These are phyloP conservation scores for Fusarium burgessii DNA, from an alignment of 2,329 filamentous ascomycete genomes.

Conservation along the genomic window DNA sequence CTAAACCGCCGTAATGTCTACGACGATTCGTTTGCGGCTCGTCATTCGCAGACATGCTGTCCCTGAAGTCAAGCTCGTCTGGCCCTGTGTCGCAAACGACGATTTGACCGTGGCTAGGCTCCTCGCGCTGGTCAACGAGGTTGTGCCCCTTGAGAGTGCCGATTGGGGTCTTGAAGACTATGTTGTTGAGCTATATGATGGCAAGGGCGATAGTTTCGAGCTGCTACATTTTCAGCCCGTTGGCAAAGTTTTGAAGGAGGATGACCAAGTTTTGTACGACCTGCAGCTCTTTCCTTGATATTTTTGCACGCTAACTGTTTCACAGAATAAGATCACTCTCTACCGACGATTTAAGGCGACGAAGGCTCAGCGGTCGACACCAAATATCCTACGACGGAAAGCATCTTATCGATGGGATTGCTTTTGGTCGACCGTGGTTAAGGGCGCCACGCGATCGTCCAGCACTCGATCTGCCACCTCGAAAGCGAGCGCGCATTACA, in stretches of 20 bases:
- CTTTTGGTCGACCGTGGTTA: slow-evolving; percentile 82
- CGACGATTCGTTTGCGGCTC: slow-evolving; percentile 76
- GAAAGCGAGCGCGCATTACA: slow-evolving; percentile 72
- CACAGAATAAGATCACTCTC: slow-evolving; percentile 81
- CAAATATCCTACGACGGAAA: slow-evolving; percentile 84
- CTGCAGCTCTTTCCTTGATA: not conserved
- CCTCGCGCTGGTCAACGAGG: slow-evolving; percentile 81
- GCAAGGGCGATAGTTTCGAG: slow-evolving; percentile 75
- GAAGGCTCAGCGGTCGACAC: slow-evolving; percentile 79
- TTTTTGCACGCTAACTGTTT: slow-evolving; percentile 15
- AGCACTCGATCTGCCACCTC: slow-evolving; percentile 76
- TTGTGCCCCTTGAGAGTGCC: slow-evolving; percentile 82
- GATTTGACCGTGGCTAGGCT: slow-evolving; percentile 80
- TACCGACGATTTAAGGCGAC: slow-evolving; percentile 77
- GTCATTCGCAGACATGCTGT: slow-evolving; percentile 79
- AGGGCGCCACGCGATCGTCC: slow-evolving; percentile 71
- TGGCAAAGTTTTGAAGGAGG: slow-evolving; percentile 77
- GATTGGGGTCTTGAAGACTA: slow-evolving; percentile 94
- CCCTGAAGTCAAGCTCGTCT: slow-evolving; percentile 78
- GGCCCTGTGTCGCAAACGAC: slow-evolving; percentile 69
- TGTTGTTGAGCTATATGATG: slow-evolving; percentile 76
- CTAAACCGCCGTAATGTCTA: slow-evolving; percentile 43
- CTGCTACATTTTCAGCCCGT: slow-evolving; percentile 87
- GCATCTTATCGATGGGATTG: slow-evolving; percentile 86
- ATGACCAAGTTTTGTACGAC: slow-evolving; percentile 83